Percentiles rank a stretch among this genome's conserved stretches.
Conservation (phyloP, 1,284 basidiomycete species). For the Rugosomyces carneus region DNA sequence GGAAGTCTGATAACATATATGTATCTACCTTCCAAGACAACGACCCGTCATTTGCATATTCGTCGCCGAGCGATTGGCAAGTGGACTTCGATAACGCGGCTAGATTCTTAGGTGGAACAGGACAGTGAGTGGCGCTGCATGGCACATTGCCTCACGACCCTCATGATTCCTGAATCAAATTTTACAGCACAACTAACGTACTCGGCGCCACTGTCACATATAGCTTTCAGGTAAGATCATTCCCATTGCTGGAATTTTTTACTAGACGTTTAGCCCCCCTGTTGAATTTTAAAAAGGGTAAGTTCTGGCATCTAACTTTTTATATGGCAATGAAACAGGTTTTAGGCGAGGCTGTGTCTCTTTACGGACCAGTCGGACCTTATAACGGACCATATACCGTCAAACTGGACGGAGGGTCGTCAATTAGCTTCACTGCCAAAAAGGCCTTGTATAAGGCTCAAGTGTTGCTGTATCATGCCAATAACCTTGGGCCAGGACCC, state of each 20-base stretch:
- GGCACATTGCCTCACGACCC: not conserved
- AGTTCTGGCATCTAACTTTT: not conserved
- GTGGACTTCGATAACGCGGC: constrained; percentile 16
- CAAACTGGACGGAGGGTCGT: constrained; percentile 25
- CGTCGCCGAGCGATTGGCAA: constrained; percentile 16
- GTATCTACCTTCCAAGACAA: constrained; percentile 21
- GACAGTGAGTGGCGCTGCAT: constrained; percentile 17
- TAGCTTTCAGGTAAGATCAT: constrained; percentile 11
- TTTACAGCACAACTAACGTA: constrained; percentile 15
- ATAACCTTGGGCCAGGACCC: constrained; percentile 25
- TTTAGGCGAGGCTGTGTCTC: constrained; percentile 30
- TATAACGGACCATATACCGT: constrained; percentile 30
- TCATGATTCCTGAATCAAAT: no score
- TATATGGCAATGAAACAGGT: not conserved
- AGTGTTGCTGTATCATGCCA: constrained; percentile 32
- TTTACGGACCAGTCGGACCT: constrained; percentile 36
- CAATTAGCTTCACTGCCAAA: constrained; percentile 25
- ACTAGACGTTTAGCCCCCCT: not conserved
- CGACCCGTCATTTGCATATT: constrained; percentile 20
- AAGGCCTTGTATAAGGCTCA: constrained; percentile 27
- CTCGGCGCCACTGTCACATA: constrained; percentile 18
- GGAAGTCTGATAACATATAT: constrained; percentile 14
- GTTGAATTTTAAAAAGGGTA: constrained; percentile 3
- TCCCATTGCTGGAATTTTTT: not conserved
- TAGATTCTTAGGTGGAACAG: constrained; percentile 20